A percentile compares a stretch with the other conserved stretches of the same genome.
Evolutionary conservation across 371 early-diverging fungal species (phyloP).

Genomic region (Smittium mucronatum): DNA sequence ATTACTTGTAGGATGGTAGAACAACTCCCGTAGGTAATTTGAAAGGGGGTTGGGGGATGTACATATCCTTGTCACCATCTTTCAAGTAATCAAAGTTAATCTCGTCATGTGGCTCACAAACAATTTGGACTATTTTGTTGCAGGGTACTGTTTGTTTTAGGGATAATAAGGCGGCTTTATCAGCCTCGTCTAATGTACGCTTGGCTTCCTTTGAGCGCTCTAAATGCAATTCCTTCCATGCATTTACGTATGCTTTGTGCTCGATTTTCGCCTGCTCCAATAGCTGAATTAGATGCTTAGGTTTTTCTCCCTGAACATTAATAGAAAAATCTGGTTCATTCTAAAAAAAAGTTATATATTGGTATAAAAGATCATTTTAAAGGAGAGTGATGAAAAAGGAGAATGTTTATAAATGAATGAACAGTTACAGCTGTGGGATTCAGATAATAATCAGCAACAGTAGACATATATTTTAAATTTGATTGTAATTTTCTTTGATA

Average conservation of each 20-base stretch:
- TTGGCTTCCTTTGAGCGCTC: constrained; percentile 26
- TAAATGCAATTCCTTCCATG: constrained; percentile 26
- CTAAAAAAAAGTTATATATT: background rate
- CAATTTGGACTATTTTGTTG: constrained; percentile 5
- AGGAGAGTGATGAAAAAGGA: background rate
- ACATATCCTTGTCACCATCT: background rate
- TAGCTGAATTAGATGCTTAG: background rate
- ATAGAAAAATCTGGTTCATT: constrained; percentile 6
- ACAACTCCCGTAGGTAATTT: background rate
- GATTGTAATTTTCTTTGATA: constrained; percentile 42
- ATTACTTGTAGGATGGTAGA: no score
- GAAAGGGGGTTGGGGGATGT: constrained; percentile 4
- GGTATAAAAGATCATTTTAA: background rate
- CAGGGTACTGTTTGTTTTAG: background rate
- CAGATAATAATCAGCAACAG: constrained; percentile 38
- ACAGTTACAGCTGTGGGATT: constrained; percentile 11
- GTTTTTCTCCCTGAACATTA: background rate
- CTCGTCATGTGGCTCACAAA: background rate
- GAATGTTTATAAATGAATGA: background rate
- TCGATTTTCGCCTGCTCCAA: constrained; percentile 24
- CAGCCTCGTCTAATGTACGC: constrained; percentile 12
- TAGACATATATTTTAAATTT: constrained; percentile 42
- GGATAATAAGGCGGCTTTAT: constrained; percentile 11
- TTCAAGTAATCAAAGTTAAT: constrained; percentile 9
- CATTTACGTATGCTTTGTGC: constrained; percentile 21